Evolutionary conservation across 1,284 basidiomycete genomes (phyloP).

Genomic region (Vanrija humicola): DNA sequence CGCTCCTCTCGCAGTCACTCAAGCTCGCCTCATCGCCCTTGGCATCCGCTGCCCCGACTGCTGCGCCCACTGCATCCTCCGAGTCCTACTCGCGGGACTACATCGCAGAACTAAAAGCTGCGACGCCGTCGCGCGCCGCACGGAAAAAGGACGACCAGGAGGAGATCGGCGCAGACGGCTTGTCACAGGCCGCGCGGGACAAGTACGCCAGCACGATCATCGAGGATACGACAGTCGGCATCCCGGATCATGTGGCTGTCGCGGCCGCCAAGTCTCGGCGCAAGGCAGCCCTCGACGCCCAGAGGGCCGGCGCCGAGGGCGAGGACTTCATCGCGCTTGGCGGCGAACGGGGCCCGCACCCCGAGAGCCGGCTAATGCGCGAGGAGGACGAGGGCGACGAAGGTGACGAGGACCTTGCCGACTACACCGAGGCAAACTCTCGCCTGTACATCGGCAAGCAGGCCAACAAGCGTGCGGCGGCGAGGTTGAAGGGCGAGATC

Average conservation of each 20-base stretch:
- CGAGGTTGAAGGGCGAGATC: conserved; percentile 67
- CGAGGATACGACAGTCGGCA: conserved; percentile 54
- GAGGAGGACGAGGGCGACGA: conserved; percentile 93
- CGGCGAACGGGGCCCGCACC: conserved; percentile 60
- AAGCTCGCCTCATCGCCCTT: conserved; percentile 23
- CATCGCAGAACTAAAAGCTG: conserved; percentile 76
- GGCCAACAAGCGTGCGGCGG: conserved; percentile 69
- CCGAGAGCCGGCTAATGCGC: conserved; percentile 76
- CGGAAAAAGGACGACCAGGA: conserved; percentile 49
- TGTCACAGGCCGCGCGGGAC: conserved; percentile 34
- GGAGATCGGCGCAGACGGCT: conserved; percentile 25
- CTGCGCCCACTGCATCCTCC: conserved; percentile 48
- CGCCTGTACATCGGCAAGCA: conserved; percentile 82
- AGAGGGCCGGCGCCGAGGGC: conserved; percentile 46
- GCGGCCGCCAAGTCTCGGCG: conserved; percentile 73
- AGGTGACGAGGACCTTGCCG: conserved; percentile 86
- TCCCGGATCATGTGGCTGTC: conserved; percentile 73
- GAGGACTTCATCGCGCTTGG: conserved; percentile 80
- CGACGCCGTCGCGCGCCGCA: conserved; percentile 61
- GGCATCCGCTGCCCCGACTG: conserved; percentile 5
- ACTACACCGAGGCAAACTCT: conserved; percentile 83
- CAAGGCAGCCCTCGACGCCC: conserved; percentile 57
- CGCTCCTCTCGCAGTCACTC: conserved; percentile 44
- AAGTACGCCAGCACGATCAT: conserved; percentile 43
- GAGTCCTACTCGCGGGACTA: conserved; percentile 67